phyloP scores from a whole-genome alignment of 2,329 filamentous ascomycete genomes.

The Nigrospora osmanthi region DNA sequence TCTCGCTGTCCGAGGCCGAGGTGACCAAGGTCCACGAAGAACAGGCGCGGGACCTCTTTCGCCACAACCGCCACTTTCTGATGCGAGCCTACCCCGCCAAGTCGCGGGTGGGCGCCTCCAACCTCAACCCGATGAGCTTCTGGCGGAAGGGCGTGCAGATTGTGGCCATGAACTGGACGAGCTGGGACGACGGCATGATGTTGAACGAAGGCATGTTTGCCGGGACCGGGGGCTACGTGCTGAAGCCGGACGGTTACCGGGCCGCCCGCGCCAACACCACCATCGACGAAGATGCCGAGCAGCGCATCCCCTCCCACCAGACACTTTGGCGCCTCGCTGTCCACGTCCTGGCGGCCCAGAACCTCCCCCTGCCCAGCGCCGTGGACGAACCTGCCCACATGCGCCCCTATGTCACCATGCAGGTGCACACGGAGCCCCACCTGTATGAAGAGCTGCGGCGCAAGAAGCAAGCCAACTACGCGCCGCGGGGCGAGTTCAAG shows the following conservation, averaged over 20 bases:
- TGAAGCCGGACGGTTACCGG: constrained; percentile 61
- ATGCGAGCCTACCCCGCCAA: constrained; percentile 90
- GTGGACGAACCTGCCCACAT: constrained; percentile 37
- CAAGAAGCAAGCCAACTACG: constrained; percentile 38
- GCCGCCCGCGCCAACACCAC: constrained; percentile 49
- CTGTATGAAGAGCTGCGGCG: constrained; percentile 12
- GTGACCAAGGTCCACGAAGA: constrained; percentile 54
- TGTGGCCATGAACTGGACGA: constrained; percentile 90
- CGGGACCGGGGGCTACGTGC: constrained; percentile 72
- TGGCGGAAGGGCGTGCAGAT: constrained; percentile 88
- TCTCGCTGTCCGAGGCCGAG: constrained; percentile 55
- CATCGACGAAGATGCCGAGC: constrained; percentile 25
- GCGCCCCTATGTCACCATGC: constrained; percentile 74
- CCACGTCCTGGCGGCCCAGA: constrained; percentile 44
- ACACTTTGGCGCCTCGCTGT: not conserved
- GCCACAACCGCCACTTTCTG: constrained; percentile 72
- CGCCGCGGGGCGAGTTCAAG: constrained; percentile 50
- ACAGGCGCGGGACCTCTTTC: constrained; percentile 50
- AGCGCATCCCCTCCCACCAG: not conserved
- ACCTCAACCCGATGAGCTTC: constrained; percentile 74
- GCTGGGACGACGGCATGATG: constrained; percentile 88
- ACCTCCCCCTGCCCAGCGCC: not conserved
- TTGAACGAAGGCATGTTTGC: constrained; percentile 88
- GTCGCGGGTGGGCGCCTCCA: constrained; percentile 73
- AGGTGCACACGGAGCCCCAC: constrained; percentile 65